A percentile compares a stretch with the other conserved stretches of the same genome.
Conservation (phyloP, 495 filamentous ascomycete species). For the Daldinia caldariorum region DNA sequence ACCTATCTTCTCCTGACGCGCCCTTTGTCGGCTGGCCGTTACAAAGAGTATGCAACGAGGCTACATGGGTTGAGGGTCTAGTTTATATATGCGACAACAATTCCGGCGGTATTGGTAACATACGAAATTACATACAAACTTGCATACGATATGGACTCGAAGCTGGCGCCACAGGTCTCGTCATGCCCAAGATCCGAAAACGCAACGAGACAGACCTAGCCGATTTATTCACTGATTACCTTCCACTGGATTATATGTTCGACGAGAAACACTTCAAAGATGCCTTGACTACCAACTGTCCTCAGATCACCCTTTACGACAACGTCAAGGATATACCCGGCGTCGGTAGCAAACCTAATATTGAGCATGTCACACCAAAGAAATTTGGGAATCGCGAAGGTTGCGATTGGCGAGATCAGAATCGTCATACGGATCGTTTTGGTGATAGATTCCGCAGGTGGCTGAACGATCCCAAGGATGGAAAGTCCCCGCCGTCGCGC, state of each 20-base stretch:
- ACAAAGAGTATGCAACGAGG: slow-evolving; percentile 56
- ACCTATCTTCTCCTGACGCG: slow-evolving; percentile 49
- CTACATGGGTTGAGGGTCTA: slow-evolving; percentile 53
- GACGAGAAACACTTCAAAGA: slow-evolving; percentile 57
- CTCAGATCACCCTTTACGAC: slow-evolving; percentile 57
- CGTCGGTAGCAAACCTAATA: slow-evolving; percentile 46
- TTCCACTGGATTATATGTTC: slow-evolving; percentile 59
- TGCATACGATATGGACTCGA: slow-evolving; percentile 63
- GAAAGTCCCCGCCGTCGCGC: slow-evolving; percentile 39
- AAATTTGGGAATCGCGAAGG: slow-evolving; percentile 55
- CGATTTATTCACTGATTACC: slow-evolving; percentile 50
- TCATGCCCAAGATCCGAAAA: slow-evolving; percentile 55
- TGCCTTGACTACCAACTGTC: slow-evolving; percentile 52
- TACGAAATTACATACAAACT: slow-evolving; percentile 63
- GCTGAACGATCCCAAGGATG: slow-evolving; percentile 47
- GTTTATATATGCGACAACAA: slow-evolving; percentile 64
- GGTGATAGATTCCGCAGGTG: slow-evolving; percentile 50
- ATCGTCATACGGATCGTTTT: slow-evolving; percentile 58
- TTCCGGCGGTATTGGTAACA: slow-evolving; percentile 63
- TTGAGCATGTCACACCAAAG: slow-evolving; percentile 56
- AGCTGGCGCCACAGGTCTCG: slow-evolving; percentile 58
- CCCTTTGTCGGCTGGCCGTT: slow-evolving; percentile 63
- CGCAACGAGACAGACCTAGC: slow-evolving; percentile 52
- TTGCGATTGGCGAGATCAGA: slow-evolving; percentile 58
- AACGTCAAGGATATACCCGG: slow-evolving; percentile 47